A percentile compares a stretch with the other conserved stretches of the same genome.
phyloP scores from a whole-genome alignment of 2,329 filamentous ascomycete genomes.

The Hypoxylon sp. region DNA sequence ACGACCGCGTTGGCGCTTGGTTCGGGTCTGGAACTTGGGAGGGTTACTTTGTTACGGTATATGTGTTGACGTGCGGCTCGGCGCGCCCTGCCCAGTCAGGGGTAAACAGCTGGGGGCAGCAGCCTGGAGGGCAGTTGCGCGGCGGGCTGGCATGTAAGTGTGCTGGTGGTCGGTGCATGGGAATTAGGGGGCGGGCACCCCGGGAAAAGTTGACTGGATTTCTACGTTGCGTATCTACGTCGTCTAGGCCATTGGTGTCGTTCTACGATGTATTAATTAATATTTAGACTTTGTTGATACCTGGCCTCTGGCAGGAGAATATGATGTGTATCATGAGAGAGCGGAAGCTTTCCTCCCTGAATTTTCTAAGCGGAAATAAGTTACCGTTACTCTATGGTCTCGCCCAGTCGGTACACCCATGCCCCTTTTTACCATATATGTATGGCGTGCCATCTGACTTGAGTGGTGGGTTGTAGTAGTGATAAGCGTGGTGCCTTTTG shows the following conservation, averaged over 20 bases:
- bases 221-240: neutral
- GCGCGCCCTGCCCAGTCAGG: no score
- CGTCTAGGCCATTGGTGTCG: neutral
- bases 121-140: no score
- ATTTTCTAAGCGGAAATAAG: neutral
- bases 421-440: neutral
- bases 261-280: neutral
- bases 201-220: neutral
- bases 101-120: no score
- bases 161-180: neutral
- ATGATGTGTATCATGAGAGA: neutral
- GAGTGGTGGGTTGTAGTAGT: neutral
- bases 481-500: neutral
- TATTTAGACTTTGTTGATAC: neutral
- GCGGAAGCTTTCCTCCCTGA: neutral
- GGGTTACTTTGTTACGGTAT: neutral
- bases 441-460: neutral
- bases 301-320: neutral
- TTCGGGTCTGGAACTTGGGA: neutral
- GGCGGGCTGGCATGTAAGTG: neutral
- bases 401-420: neutral
- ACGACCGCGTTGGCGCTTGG: neutral
- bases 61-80: neutral
- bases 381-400: neutral
- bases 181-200: neutral